A percentile compares a stretch with the other conserved stretches of the same genome.
phyloP scores from a whole-genome alignment of 73 alveolate species.

The Paramecium pentaurelia region DNA sequence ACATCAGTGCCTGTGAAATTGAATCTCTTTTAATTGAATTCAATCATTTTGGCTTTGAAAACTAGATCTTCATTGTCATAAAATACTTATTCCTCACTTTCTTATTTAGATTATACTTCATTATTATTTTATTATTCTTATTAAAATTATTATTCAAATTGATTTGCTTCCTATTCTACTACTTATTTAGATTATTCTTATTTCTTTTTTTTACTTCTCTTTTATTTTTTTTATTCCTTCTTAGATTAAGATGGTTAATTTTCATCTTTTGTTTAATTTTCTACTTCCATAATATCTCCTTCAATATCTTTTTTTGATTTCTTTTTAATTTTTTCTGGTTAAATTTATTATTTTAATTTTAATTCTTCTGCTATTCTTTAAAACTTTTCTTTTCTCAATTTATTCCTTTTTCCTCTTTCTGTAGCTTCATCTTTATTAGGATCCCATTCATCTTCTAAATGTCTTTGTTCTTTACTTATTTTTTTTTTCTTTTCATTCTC shows the following conservation, averaged over 20 bases:
- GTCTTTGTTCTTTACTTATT: constrained; percentile 5
- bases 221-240: background rate
- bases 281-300: background rate
- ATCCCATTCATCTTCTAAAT: constrained; percentile 48
- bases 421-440: constrained; percentile 22
- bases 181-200: background rate
- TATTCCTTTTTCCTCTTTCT: background rate
- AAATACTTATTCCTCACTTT: background rate
- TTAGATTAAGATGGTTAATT: background rate
- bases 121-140: background rate
- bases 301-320: background rate
- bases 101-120: background rate
- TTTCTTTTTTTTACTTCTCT: background rate
- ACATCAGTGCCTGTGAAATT: background rate
- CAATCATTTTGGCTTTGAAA: background rate
- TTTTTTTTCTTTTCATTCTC: background rate
- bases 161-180: background rate
- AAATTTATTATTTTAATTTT: background rate
- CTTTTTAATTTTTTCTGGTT: background rate
- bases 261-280: background rate
- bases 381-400: constrained; percentile 21
- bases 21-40: background rate
- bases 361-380: background rate
- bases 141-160: background rate
- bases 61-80: background rate